Evolutionary conservation across 163 green algal genomes (phyloP).

Genomic region (Scenedesmus sp.): DNA sequence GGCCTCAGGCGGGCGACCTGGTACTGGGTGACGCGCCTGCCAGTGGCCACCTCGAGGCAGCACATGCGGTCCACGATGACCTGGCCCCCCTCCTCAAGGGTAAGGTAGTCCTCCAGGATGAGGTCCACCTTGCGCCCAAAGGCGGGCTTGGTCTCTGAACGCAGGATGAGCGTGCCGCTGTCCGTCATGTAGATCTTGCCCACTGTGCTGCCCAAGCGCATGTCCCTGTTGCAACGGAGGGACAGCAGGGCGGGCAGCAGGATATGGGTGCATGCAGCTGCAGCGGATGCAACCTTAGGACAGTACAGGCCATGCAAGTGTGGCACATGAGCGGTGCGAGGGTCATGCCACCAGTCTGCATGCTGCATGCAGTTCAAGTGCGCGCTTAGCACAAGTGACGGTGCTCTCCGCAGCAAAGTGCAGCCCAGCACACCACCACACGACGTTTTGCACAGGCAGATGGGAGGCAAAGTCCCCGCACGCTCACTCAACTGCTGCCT

Average conservation of each 20-base stretch:
- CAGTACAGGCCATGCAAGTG: too few species aligned
- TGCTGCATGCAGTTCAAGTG: not conserved
- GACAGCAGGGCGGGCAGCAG: not conserved
- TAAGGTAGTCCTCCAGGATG: not conserved
- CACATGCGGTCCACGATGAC: not conserved
- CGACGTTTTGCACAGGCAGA: not conserved
- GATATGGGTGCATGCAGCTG: not conserved
- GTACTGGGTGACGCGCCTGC: not conserved
- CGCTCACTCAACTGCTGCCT: too few species aligned
- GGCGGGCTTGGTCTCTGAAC: not conserved
- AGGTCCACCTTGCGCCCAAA: slow-evolving; percentile 8
- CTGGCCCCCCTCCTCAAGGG: not conserved
- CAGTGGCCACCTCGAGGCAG: not conserved
- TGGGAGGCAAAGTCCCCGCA: too few species aligned
- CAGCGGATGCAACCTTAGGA: not conserved
- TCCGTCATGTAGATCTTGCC: slow-evolving; percentile 5
- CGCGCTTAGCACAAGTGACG: too few species aligned
- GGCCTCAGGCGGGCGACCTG: not conserved
- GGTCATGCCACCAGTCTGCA: too few species aligned
- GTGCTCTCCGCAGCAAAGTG: too few species aligned
- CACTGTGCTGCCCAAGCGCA: slow-evolving; percentile 2
- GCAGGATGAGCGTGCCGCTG: not conserved
- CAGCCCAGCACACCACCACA: not conserved
- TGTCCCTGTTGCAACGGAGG: not conserved
- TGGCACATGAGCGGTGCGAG: too few species aligned